phyloP scores from a whole-genome alignment of 2,329 filamentous ascomycete genomes.

The Trichophyton simii region DNA sequence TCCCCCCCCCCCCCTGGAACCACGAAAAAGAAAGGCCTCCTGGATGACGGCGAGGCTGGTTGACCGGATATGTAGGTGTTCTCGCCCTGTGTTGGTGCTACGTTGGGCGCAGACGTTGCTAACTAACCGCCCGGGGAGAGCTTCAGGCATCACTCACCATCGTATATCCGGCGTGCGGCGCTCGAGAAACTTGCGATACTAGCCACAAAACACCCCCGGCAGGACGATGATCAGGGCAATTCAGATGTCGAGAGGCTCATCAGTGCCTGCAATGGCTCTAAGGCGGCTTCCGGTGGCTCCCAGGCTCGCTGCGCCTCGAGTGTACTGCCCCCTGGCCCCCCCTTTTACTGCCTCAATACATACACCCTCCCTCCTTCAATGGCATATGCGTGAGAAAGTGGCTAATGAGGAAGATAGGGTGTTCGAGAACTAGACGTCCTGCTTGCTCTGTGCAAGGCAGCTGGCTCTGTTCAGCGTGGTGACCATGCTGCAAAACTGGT shows the following conservation, averaged over 20 bases:
- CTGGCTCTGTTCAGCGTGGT: conserved; percentile 56
- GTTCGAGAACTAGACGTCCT: conserved; percentile 86
- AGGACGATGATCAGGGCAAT: conserved; percentile 15
- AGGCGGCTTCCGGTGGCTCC: neutral
- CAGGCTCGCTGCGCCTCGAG: neutral
- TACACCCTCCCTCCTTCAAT: neutral
- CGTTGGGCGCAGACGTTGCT: neutral
- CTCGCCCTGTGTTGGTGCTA: neutral
- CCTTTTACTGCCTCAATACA: too few species aligned
- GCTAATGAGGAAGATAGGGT: conserved; percentile 41
- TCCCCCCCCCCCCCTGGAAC: neutral
- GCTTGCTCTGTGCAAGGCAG: conserved; percentile 80
- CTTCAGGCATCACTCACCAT: conserved; percentile 9
- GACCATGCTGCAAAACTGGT: conserved; percentile 67
- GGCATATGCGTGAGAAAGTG: neutral
- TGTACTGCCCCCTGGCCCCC: neutral
- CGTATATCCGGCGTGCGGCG: conserved; percentile 23
- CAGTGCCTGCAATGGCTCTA: conserved; percentile 15
- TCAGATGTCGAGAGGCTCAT: conserved; percentile 28
- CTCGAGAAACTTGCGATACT: conserved; percentile 34
- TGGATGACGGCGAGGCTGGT: neutral
- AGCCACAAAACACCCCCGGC: conserved; percentile 24
- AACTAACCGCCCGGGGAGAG: neutral
- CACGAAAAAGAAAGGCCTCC: neutral
- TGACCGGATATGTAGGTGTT: neutral